Evolutionary conservation across 768 basidiomycete species (phyloP).

Genomic region (Leucogyrophana mollusca): DNA sequence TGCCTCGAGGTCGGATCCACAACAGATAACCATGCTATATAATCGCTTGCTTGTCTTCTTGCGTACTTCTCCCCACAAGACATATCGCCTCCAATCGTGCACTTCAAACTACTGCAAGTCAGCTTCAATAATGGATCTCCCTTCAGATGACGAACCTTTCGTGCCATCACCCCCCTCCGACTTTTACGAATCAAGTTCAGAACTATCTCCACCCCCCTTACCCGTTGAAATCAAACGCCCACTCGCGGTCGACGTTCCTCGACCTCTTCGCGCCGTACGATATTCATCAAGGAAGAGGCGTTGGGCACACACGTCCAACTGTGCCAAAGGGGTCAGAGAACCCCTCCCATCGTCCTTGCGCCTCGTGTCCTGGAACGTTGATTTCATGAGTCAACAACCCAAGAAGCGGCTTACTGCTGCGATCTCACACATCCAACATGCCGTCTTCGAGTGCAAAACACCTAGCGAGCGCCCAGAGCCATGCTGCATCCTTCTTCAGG

Average conservation of each 20-base stretch:
- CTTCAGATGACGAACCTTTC: conserved; percentile 7
- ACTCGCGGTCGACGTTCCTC: conserved; percentile 23
- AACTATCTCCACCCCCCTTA: conserved; percentile 18
- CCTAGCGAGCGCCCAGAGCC: conserved; percentile 47
- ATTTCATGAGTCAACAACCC: conserved; percentile 38
- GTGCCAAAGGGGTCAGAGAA: conserved; percentile 32
- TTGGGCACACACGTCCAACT: conserved; percentile 33
- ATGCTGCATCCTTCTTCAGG: conserved; percentile 69
- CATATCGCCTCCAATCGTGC: no score
- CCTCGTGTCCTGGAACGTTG: conserved; percentile 74
- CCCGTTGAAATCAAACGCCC: conserved; percentile 11
- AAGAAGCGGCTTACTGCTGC: conserved; percentile 46
- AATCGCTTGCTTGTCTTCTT: conserved; percentile 25
- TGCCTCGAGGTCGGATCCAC: conserved; percentile 13
- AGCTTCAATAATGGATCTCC: no score
- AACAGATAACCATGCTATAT: conserved; percentile 15
- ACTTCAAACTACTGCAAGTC: no score
- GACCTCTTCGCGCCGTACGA: conserved; percentile 30
- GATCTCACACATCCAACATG: conserved; percentile 53
- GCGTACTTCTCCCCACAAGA: no score
- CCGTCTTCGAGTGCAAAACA: conserved; percentile 46
- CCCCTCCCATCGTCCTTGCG: conserved; percentile 44
- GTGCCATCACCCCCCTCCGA: conserved; percentile 6
- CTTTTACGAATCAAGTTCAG: conserved; percentile 23
- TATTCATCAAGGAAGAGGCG: conserved; percentile 30